Base-by-base conservation (phyloP, 768 basidiomycete species). In the Dioszegia crocea region DNA sequence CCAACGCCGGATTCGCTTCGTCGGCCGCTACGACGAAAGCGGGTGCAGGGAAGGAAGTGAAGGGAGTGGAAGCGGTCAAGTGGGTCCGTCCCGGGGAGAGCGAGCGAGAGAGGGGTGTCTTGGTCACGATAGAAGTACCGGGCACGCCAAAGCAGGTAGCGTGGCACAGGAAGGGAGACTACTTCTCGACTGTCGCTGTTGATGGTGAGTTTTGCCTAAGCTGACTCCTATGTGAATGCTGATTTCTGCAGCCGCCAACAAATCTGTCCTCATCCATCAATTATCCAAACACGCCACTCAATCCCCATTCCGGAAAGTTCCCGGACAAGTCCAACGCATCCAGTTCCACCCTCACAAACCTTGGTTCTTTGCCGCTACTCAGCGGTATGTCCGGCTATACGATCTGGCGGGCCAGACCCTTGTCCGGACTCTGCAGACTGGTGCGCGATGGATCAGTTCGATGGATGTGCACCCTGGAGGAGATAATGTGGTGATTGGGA, bases 311-410 rank as follows among this genome's bases (percentile, higher is more conserved):
- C 91, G 88, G 77, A 93, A 91, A 77, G 84, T 94, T 64, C 89
- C 89, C 77, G 96, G 96, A 30, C 74, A 83, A 14, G 87, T 97
- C 9, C 96, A 99, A 78, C 79, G 86, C 46, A 93, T 96, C 21
- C 82, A 88, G 40, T 99, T 99, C 84, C 96, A 99, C 78, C 96
- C 96, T 3, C 79, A 81, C 27, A 91, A 91, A 76, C 91, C 96
- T 4, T 85, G 93, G 78, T 96, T 99, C 82, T 97, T 98, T 69
- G 94, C 98, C 49, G 96, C 96, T 38, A 99, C 96, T 6, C 92
- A 97, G 76, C 89, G 92, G 76, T 93, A 96, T 76, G 88, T 99
- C 66, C 84, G 93, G 60, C 76, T 98, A 64, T 99, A 99, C 80
- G 92, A 98, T 76, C 82, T 99, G 26, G 85, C 89, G 27, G 91